Base-by-base conservation (phyloP, 139 green algal genomes). In the Coccomyxa sp. region DNA sequence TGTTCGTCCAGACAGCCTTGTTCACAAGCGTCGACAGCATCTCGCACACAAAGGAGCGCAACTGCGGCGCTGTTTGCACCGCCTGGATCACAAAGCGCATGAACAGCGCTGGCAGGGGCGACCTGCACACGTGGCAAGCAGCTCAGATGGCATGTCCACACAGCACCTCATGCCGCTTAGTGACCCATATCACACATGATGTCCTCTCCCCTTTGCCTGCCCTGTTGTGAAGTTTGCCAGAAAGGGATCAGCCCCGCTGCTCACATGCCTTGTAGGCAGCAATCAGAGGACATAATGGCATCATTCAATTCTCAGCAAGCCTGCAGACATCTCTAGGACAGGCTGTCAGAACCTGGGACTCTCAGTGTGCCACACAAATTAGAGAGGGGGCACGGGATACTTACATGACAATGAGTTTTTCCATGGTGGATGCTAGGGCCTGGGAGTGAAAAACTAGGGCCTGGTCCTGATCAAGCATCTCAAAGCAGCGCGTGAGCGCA, bases 61-160 rank as follows among this genome's bases (percentile, higher is more conserved):
- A 82, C 10, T 75, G 75, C 12, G 90, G 92, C 6, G 82, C 82
- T 0, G 82, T 83, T 35, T 82, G 82, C 22, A 92, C 68, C 8
- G 86, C 88, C 73, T 87, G 86, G 68, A 96, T 93, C 2, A 91
- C 83, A 2, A 85, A 91, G 40, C 90, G 82, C 90, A 94, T 93
- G 81, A 93, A 92, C 79, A 94, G 86, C 22, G 79, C 77, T 0
- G 90, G 90, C 75, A 92, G 84, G 38, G 85, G 86, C n/a, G 31
- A 78, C 55, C 70, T 78, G 39, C n/a, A 58, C 27, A 22, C 50
- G 18, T 2, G 7, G 36, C 35, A 73, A 16, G 34, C 29, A 55
- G 41, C n/a, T n/a, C n/a, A n/a, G n/a, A n/a, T n/a, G n/a, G n/a
- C n/a, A n/a, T n/a, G n/a, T n/a, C n/a, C n/a, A n/a, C n/a, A n/a